A percentile compares a stretch with the other conserved stretches of the same genome.
Evolutionary conservation across 805 yeast species (phyloP).

Genomic region (Wickerhamomyces chaumierensis): DNA sequence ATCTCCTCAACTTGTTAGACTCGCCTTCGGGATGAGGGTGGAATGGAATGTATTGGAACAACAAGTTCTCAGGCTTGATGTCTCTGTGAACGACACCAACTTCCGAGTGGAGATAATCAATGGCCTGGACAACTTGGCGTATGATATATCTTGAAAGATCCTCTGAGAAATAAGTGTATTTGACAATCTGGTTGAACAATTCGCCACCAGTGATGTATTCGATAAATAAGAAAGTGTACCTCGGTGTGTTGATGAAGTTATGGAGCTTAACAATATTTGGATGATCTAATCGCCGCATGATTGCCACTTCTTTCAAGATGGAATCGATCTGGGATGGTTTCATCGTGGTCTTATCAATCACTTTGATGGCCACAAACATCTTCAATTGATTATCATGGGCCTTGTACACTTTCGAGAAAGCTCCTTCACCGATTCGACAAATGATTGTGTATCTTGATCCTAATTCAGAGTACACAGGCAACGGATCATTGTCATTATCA

Average conservation of each 20-base stretch:
- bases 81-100: conserved; percentile 78
- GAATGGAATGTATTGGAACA: conserved; percentile 49
- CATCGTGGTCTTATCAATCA: conserved; percentile 59
- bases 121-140: conserved; percentile 50
- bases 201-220: conserved; percentile 76
- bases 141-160: conserved; percentile 54
- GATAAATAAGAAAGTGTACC: conserved; percentile 57
- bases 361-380: conserved; percentile 35
- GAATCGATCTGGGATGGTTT: conserved; percentile 52
- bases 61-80: conserved; percentile 69
- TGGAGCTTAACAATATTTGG: conserved; percentile 55
- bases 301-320: conserved; percentile 69
- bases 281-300: conserved; percentile 56
- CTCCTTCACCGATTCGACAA: conserved; percentile 67
- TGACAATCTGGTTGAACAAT: conserved; percentile 55
- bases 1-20: conserved; percentile 29
- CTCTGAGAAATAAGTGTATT: conserved; percentile 55
- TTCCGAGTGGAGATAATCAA: conserved; percentile 58
- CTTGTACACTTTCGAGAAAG: conserved; percentile 64
- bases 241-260: conserved; percentile 52
- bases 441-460: conserved; percentile 25
- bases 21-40: conserved; percentile 27
- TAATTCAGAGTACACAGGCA: conserved; percentile 13
- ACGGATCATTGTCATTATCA: not conserved
- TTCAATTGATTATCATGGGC: conserved; percentile 27